phyloP scores from a whole-genome alignment of 495 filamentous ascomycete genomes.

The Cryomyces minteri region DNA sequence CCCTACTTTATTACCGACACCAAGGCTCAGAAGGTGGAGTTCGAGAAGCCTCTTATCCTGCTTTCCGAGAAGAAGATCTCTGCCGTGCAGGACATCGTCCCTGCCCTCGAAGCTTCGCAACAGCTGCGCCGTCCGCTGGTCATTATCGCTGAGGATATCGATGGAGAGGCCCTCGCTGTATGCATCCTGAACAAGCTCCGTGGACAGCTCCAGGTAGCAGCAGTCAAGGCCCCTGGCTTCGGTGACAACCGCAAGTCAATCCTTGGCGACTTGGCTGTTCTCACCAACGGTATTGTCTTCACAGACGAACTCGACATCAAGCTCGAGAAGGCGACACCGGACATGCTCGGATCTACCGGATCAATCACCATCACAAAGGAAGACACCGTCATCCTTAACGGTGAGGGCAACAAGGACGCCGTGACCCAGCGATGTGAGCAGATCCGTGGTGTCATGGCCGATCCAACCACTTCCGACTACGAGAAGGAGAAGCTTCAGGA shows the following conservation, averaged over 20 bases:
- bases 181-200: constrained; percentile 99
- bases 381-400: constrained; percentile 97
- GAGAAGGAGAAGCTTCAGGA: constrained; percentile 99
- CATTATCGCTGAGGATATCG: constrained; percentile 98
- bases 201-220: constrained; percentile 94
- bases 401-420: constrained; percentile 85
- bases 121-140: constrained; percentile 87
- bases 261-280: constrained; percentile 83
- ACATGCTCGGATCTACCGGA: constrained; percentile 92
- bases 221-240: constrained; percentile 97
- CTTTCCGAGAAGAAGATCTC: constrained; percentile 99
- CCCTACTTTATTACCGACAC: constrained; percentile 99
- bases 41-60: constrained; percentile 96
- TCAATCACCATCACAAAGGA: constrained; percentile 99
- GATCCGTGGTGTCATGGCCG: constrained; percentile 91
- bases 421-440: constrained; percentile 95
- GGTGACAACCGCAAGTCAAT: constrained; percentile 99
- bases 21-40: constrained; percentile 97
- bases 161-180: constrained; percentile 93
- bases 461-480: constrained; percentile 89
- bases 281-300: constrained; percentile 96
- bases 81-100: constrained; percentile 93
- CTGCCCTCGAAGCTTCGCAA: constrained; percentile 89
- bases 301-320: constrained; percentile 96
- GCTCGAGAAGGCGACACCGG: constrained; percentile 88